phyloP scores from a whole-genome alignment of 1,284 basidiomycete species.

The Sanghuangporus weigelae region DNA sequence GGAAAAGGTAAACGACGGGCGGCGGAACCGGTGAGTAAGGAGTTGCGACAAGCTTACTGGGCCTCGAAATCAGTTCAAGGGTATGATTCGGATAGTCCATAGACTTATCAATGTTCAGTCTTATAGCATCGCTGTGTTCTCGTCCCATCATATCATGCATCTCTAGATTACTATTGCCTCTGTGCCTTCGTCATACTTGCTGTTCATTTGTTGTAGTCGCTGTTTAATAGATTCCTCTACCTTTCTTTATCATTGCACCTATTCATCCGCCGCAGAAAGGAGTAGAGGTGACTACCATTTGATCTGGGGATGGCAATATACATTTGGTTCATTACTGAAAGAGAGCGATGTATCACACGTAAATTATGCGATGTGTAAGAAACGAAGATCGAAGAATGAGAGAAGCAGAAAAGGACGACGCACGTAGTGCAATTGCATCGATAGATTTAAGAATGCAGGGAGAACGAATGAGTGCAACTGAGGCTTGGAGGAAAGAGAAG shows the following conservation, averaged over 20 bases:
- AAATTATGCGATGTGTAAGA: constrained; percentile 5
- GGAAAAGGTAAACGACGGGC: background rate
- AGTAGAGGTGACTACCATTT: background rate
- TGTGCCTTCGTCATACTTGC: background rate
- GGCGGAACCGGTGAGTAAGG: background rate
- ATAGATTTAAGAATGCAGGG: background rate
- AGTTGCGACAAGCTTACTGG: constrained; percentile 11
- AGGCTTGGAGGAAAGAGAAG: background rate
- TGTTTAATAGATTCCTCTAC: background rate
- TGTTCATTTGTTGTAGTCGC: background rate
- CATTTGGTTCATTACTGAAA: background rate
- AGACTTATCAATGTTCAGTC: background rate
- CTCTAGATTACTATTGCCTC: background rate
- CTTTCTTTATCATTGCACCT: background rate
- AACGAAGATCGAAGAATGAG: background rate
- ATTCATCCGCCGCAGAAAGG: background rate
- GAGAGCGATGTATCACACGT: background rate
- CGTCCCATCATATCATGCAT: background rate
- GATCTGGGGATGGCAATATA: background rate
- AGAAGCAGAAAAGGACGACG: background rate
- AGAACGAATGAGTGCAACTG: background rate
- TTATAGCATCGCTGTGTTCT: background rate
- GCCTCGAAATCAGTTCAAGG: constrained; percentile 6
- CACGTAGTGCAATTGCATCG: background rate
- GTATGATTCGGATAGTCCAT: constrained; percentile 6